Percentiles rank a stretch among this genome's conserved stretches.
Evolutionary conservation across 768 basidiomycete genomes (phyloP).

Genomic region (Sporobolomyces pararoseus): DNA sequence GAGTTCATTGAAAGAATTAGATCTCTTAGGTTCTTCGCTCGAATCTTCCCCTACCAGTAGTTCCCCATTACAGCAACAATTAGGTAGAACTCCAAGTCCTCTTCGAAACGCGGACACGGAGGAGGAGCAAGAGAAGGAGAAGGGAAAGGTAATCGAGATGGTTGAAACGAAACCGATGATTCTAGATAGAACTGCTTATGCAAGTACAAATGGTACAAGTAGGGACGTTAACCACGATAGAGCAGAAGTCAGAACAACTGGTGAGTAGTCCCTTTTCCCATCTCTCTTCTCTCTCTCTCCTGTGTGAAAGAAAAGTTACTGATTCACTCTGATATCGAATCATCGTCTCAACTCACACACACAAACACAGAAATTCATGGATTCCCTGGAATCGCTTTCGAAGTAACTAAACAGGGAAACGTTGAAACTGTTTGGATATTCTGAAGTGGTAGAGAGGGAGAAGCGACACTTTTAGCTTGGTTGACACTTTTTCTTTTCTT

Average conservation of each 20-base stretch:
- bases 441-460: too few species aligned
- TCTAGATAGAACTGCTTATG: slow-evolving; percentile 31
- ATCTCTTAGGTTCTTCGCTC: not conserved
- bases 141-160: too few species aligned
- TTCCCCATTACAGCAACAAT: not conserved
- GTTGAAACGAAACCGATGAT: slow-evolving; percentile 39
- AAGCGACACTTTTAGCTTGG: too few species aligned
- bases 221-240: too few species aligned
- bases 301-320: not conserved
- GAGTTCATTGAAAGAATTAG: too few species aligned
- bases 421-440: slow-evolving; percentile 40
- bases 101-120: not conserved
- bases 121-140: slow-evolving; percentile 2
- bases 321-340: not conserved
- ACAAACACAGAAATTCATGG: slow-evolving; percentile 37
- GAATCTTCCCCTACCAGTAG: not conserved
- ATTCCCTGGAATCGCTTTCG: slow-evolving; percentile 33
- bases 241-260: slow-evolving; percentile 22
- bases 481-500: not conserved
- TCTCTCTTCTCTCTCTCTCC: not conserved
- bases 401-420: slow-evolving; percentile 27
- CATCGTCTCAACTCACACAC: too few species aligned
- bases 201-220: not conserved
- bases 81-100: not conserved
- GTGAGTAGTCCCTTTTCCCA: slow-evolving; percentile 13